Base-by-base conservation (phyloP, 495 filamentous ascomycete species). In the Xeromyces bisporus region DNA sequence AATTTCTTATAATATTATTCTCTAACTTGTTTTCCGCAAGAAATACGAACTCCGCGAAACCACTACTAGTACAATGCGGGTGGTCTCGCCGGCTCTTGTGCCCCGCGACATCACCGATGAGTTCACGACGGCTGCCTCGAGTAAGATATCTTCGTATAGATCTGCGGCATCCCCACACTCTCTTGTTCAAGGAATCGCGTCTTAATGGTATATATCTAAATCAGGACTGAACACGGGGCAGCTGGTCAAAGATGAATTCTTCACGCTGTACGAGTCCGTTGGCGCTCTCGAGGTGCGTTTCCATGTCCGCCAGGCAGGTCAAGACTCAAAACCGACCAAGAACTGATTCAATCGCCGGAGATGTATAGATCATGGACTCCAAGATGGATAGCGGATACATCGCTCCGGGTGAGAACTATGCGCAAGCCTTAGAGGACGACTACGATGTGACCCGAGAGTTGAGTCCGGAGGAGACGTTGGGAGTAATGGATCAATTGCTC, bases 301-400 rank as follows among this genome's bases (percentile, higher is more conserved):
- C 26, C 16, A 23, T 24, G 16, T 34, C 23, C 29, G 35, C 30
- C 34, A 33, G 33, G 15, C 25, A 29, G 23, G n/a, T n/a, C n/a
- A n/a, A n/a, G n/a, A n/a, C n/a, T n/a, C n/a, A n/a, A n/a, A n/a
- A n/a, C n/a, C n/a, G n/a, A n/a, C n/a, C n/a, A n/a, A n/a, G n/a
- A n/a, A 16, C 29, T 29, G 24, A 20, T 31, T 18, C 14, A 32
- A 15, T n/a, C 18, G 17, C 6, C 26, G 26, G 26, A 11, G 26
- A n/a, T 11, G 34, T 21, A 34, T 41, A 97, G 89, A 87, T 97
- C 36, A 93, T 93, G 85, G 89, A 97, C 46, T 74, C 77, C 0
- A 97, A 94, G 52, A 96, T 97, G 89, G 89, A 97, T 47, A 93
- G 81, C 46, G 89, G 89, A 18, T 80, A 73, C 41, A 51, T 89